A percentile compares a stretch with the other conserved stretches of the same genome.
Conservation (phyloP, 495 filamentous ascomycete species). For the Aspergillus carlsbadensis region DNA sequence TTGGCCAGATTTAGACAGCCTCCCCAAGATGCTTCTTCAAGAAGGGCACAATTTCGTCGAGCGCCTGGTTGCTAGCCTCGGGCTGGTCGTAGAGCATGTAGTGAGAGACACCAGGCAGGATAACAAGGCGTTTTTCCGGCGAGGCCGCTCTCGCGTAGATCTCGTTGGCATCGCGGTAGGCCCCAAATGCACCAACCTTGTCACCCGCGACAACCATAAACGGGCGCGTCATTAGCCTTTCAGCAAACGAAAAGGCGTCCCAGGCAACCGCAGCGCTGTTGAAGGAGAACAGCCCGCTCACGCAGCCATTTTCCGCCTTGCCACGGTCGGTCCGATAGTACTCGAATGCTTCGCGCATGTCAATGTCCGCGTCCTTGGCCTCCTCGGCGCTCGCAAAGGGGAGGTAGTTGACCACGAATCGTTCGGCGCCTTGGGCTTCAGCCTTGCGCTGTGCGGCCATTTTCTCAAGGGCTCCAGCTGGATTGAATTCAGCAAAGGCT, state of each 20-base stretch:
- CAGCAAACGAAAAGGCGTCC: slow-evolving; percentile 21
- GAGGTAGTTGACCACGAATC: slow-evolving; percentile 14
- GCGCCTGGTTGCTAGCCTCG: slow-evolving; percentile 20
- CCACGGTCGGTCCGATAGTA: slow-evolving; percentile 24
- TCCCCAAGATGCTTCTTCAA: slow-evolving; percentile 22
- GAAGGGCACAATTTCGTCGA: slow-evolving; percentile 20
- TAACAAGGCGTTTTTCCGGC: slow-evolving; percentile 17
- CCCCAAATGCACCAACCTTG: slow-evolving; percentile 18
- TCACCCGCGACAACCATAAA: slow-evolving; percentile 21
- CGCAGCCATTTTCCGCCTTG: slow-evolving; percentile 12
- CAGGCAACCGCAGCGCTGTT: slow-evolving; percentile 22
- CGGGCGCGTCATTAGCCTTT: slow-evolving; percentile 18
- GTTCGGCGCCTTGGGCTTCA: slow-evolving; percentile 20
- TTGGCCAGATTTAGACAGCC: not conserved
- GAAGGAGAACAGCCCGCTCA: slow-evolving; percentile 22
- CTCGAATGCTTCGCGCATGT: slow-evolving; percentile 20
- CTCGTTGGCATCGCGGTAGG: slow-evolving; percentile 22
- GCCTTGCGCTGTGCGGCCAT: slow-evolving; percentile 22
- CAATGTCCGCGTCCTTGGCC: slow-evolving; percentile 10
- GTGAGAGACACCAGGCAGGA: slow-evolving; percentile 19
- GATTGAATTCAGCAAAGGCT: slow-evolving; percentile 17
- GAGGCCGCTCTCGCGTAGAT: slow-evolving; percentile 19
- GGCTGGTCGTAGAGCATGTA: slow-evolving; percentile 25
- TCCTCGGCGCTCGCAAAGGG: slow-evolving; percentile 22
- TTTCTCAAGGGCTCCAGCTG: slow-evolving; percentile 16